Evolutionary conservation across 805 yeast genomes (phyloP).

Genomic region (Suhomyces tanzawaensis): DNA sequence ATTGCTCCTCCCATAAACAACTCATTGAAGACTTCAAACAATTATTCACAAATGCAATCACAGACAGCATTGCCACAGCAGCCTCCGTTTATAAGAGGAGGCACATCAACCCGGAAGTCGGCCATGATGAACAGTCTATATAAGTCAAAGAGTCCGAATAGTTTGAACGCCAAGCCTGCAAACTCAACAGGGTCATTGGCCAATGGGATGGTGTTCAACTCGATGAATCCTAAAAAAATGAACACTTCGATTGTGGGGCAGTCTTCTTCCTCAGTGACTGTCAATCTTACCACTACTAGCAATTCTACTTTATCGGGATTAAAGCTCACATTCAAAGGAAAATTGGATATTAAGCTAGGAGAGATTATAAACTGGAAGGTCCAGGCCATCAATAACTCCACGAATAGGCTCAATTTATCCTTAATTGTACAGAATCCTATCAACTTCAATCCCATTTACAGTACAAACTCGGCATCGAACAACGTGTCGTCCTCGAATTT

Average conservation of each 20-base stretch:
- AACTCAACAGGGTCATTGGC: conserved; percentile 5
- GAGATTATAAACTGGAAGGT: conserved; percentile 60
- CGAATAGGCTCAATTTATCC: conserved; percentile 50
- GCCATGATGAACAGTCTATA: conserved; percentile 21
- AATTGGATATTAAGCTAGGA: conserved; percentile 59
- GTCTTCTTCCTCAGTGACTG: conserved; percentile 31
- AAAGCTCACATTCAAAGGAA: conserved; percentile 59
- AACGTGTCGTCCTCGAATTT: conserved; percentile 18
- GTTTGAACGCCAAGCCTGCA: background rate
- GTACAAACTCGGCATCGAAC: conserved; percentile 7
- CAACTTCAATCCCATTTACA: conserved; percentile 23
- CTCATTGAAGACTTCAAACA: conserved; percentile 27
- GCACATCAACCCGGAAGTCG: conserved; percentile 16
- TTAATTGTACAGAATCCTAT: conserved; percentile 34
- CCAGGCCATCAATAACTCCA: conserved; percentile 61
- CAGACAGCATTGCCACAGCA: conserved; percentile 14
- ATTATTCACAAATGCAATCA: conserved; percentile 20
- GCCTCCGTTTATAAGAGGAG: background rate
- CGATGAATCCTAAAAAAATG: background rate
- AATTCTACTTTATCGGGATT: conserved; percentile 38
- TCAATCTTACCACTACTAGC: conserved; percentile 30
- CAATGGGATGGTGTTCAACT: conserved; percentile 1
- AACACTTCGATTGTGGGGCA: conserved; percentile 1
- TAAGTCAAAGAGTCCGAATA: conserved; percentile 15
- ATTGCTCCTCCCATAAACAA: conserved; percentile 40